Conservation (phyloP, 352 stramenopile genomes). For the Aphanomyces cochlioides region DNA sequence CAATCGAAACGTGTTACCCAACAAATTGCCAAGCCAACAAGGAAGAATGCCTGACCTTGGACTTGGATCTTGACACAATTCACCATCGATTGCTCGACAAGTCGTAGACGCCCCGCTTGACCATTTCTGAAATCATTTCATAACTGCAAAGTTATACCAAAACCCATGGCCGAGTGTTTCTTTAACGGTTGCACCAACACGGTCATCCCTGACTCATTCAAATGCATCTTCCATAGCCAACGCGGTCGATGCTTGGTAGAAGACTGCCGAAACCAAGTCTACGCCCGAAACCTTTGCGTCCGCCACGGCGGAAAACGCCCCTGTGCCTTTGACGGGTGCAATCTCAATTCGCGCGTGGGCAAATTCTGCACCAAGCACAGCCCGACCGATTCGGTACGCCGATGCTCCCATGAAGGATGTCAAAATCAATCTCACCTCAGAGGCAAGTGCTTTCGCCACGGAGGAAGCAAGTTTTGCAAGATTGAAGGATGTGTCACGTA, state of each 20-base stretch:
- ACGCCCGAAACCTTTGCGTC: constrained; percentile 24
- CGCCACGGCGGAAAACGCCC: constrained; percentile 22
- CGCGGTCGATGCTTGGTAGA: constrained; percentile 14
- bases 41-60: too few species aligned
- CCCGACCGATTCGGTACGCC: neutral
- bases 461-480: constrained; percentile 10
- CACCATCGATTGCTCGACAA: too few species aligned
- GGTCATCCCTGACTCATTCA: neutral
- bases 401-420: constrained; percentile 13
- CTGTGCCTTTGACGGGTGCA: constrained; percentile 10
- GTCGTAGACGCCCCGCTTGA: too few species aligned
- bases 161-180: constrained; percentile 1
- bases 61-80: too few species aligned
- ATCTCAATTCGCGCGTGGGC: neutral
- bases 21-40: too few species aligned
- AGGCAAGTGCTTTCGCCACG: constrained; percentile 18
- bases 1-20: too few species aligned
- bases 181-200: constrained; percentile 11
- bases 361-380: constrained; percentile 15
- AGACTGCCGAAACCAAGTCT: constrained; percentile 26
- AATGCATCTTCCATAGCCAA: constrained; percentile 24
- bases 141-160: neutral
- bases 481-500: constrained; percentile 14
- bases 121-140: too few species aligned
- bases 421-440: neutral